Evolutionary conservation across 2,329 filamentous ascomycete species (phyloP).

Genomic region (Raffaelea deltoideospora): DNA sequence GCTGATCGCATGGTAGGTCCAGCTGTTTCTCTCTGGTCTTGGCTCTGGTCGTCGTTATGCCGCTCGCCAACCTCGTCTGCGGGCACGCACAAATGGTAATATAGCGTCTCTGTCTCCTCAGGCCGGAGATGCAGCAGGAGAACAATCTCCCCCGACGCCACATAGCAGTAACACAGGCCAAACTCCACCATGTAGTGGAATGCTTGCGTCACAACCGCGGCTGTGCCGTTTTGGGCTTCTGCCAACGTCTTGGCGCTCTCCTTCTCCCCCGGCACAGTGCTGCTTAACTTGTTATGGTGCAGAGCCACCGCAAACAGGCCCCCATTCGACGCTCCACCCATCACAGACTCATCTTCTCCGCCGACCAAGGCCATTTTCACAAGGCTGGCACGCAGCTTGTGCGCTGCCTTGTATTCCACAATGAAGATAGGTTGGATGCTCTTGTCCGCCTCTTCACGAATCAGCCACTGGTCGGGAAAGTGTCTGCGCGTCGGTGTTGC

Average conservation of each 20-base stretch:
- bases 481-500: background rate
- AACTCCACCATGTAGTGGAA: slow-evolving; percentile 2
- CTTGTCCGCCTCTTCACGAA: background rate
- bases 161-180: background rate
- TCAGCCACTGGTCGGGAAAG: slow-evolving; percentile 2
- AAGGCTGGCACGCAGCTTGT: background rate
- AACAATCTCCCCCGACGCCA: background rate
- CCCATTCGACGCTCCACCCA: too few species aligned
- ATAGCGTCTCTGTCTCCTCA: background rate
- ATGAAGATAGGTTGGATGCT: background rate
- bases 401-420: slow-evolving; percentile 2
- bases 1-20: too few species aligned
- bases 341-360: background rate
- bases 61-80: background rate
- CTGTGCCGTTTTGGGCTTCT: background rate
- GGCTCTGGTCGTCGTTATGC: background rate
- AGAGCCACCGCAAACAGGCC: too few species aligned
- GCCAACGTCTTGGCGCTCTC: background rate
- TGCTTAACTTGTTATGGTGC: too few species aligned
- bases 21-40: too few species aligned
- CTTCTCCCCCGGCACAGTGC: background rate
- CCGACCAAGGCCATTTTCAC: background rate
- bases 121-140: background rate
- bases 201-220: background rate
- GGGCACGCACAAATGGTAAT: slow-evolving; percentile 1